Base-by-base conservation (phyloP, 768 basidiomycete species). In the Boletus fagicola region DNA sequence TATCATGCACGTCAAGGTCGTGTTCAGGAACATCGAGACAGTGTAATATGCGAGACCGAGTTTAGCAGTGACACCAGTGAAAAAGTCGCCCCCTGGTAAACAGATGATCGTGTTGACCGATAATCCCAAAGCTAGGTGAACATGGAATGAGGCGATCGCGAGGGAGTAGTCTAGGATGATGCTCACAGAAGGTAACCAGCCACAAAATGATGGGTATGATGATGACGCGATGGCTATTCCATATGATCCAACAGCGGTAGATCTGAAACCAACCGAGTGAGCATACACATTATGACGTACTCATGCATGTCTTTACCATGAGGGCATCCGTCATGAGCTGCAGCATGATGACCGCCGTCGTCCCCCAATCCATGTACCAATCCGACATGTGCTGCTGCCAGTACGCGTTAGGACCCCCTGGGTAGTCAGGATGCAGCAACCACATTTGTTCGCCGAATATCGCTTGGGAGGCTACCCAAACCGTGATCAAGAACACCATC, bases 201-300 rank as follows among this genome's bases (percentile, higher is more conserved):
- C 69, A 71, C 16, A 73, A n/a, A 43, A 61, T 24, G 26, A 48
- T 12, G 26, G 70, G 70, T 15, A 60, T 11, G 15, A 61, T 2
- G 20, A 66, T 28, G 22, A 44, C 57, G 7, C 30, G 35, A 49
- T 57, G 24, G 38, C 36, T 62, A 31, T 65, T 40, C 73, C 74
- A 78, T 36, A 78, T 55, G 26, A 76, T 58, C 39, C 59, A 72
- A 62, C 75, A 76, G 28, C 76, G 78, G 54, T 76, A 68, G 18
- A 79, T 67, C 78, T 79, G 48, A 24, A 74, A 57, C 6, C 28
- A 46, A 49, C 11, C 35, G 22, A 36, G 15, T 68, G 30, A 66
- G 26, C n/a, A 48, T 4, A 9, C 13, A 13, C 15, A 9, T 31
- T 16, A 12, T 12, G 10, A 52, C 11, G 20, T 22, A 20, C 5